These are phyloP conservation scores for Malassezia caprae DNA, from an alignment of 1,284 basidiomycete species.

Conservation along the genomic window DNA sequence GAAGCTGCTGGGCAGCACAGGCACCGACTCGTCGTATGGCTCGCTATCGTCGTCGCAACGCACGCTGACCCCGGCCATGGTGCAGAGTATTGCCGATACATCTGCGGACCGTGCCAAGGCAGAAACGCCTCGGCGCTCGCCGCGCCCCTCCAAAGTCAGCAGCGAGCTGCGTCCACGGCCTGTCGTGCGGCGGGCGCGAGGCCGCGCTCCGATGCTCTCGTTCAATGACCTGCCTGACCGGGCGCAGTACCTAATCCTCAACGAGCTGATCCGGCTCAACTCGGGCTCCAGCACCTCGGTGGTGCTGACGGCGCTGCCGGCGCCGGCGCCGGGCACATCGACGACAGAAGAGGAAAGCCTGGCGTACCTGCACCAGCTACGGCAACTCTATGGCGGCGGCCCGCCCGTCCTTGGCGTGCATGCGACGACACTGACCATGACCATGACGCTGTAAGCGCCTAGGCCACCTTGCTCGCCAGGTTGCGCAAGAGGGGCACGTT, in stretches of 20 bases:
- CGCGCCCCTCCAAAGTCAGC: background rate
- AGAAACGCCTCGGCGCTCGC: background rate
- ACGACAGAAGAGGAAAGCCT: conserved; percentile 24
- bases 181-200: background rate
- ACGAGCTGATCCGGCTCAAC: conserved; percentile 42
- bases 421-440: conserved; percentile 44
- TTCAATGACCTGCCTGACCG: conserved; percentile 47
- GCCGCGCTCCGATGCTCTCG: conserved; percentile 16
- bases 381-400: conserved; percentile 37
- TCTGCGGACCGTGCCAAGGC: background rate
- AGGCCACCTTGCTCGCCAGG: conserved; percentile 42
- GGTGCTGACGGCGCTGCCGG: conserved; percentile 42
- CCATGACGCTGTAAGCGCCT: conserved; percentile 30
- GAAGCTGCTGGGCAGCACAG: background rate
- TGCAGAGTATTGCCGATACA: conserved; percentile 8
- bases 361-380: conserved; percentile 39
- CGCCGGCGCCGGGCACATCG: conserved; percentile 42
- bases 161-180: background rate
- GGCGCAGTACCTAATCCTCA: conserved; percentile 45
- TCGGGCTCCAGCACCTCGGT: conserved; percentile 36
- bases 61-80: conserved; percentile 28
- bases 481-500: conserved; percentile 40
- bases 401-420: conserved; percentile 44
- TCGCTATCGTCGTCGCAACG: conserved; percentile 32
- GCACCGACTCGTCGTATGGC: conserved; percentile 20